A percentile compares a stretch with the other conserved stretches of the same genome.
Evolutionary conservation across 768 basidiomycete species (phyloP).

Genomic region (Tricholoma flavovirens): DNA sequence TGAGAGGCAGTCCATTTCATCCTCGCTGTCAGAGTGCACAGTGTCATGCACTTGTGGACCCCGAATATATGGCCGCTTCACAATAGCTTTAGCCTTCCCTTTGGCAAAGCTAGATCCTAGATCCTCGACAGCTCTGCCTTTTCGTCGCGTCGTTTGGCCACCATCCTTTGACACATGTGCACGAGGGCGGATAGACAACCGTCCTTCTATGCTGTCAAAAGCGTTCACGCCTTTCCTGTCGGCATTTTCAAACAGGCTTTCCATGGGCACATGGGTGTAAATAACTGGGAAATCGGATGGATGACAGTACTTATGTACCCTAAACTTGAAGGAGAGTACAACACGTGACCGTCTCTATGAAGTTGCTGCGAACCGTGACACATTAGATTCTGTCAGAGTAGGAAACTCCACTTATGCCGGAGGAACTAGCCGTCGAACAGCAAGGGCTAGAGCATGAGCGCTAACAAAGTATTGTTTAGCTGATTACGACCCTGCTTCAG

Average conservation of each 20-base stretch:
- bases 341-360: background rate
- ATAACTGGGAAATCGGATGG: too few species aligned
- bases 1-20: background rate
- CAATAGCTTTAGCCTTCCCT: background rate
- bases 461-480: too few species aligned
- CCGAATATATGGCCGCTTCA: background rate
- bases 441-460: too few species aligned
- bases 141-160: background rate
- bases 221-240: background rate
- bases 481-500: background rate
- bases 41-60: background rate
- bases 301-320: too few species aligned
- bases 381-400: too few species aligned
- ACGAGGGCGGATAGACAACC: background rate
- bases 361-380: too few species aligned
- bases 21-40: background rate
- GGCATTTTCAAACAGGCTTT: background rate
- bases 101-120: background rate
- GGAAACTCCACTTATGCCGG: too few species aligned
- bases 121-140: conserved; percentile 2
- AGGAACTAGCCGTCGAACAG: too few species aligned
- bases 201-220: background rate
- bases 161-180: background rate
- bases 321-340: too few species aligned
- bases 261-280: background rate